Evolutionary conservation across 2,329 filamentous ascomycete species (phyloP).

Genomic region (Whalleya microplaca): DNA sequence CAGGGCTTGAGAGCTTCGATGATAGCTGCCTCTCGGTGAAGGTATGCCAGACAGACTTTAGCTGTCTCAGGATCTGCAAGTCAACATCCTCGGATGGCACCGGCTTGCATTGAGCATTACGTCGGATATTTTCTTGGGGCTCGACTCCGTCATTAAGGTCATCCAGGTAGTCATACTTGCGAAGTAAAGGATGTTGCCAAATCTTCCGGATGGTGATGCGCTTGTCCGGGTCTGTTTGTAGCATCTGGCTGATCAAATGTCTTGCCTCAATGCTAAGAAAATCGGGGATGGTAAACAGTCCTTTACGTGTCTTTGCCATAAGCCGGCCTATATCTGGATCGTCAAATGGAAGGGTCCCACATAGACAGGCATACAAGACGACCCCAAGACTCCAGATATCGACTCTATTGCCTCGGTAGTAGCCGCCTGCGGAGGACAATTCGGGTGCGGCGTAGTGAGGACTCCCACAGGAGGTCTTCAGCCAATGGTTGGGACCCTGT

Average conservation of each 20-base stretch:
- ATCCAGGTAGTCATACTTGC: conserved; percentile 79
- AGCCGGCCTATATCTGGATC: conserved; percentile 63
- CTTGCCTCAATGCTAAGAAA: conserved; percentile 70
- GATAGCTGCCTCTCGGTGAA: conserved; percentile 74
- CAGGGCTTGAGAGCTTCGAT: conserved; percentile 65
- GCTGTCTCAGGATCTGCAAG: conserved; percentile 77
- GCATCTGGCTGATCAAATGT: conserved; percentile 78
- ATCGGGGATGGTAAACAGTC: conserved; percentile 63
- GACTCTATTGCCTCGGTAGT: conserved; percentile 81
- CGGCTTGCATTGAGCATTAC: conserved; percentile 64
- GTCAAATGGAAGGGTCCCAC: conserved; percentile 83
- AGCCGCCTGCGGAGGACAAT: conserved; percentile 64
- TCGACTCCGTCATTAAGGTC: conserved; percentile 62
- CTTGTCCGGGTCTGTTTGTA: conserved; percentile 75
- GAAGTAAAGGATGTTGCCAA: conserved; percentile 85
- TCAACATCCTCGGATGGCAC: conserved; percentile 72
- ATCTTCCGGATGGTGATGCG: conserved; percentile 82
- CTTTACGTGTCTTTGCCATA: conserved; percentile 63
- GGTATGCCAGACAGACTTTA: conserved; percentile 90
- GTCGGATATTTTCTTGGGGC: conserved; percentile 56
- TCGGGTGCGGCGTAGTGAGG: conserved; percentile 97
- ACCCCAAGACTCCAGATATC: conserved; percentile 96
- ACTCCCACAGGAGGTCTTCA: conserved; percentile 91
- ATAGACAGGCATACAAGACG: conserved; percentile 85
- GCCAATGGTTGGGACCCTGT: conserved; percentile 76